Evolutionary conservation across 192 early-diverging fungal species (phyloP).

Genomic region (Linnemannia schmuckeri): DNA sequence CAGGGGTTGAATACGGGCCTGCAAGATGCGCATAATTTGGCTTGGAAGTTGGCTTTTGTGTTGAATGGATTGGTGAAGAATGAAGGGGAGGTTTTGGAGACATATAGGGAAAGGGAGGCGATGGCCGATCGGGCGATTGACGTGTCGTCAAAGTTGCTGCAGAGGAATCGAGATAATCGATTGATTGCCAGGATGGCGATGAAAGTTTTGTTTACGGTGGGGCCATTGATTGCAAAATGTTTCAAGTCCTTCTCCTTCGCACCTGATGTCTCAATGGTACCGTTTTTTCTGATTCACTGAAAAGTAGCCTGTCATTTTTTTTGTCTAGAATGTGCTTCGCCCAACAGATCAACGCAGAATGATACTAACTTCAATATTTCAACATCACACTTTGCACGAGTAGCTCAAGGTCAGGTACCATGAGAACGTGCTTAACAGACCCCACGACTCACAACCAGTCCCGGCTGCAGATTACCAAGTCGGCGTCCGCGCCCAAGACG

Average conservation of each 20-base stretch:
- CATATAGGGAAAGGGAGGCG: conserved; percentile 33
- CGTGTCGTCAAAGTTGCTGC: conserved; percentile 20
- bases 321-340: neutral
- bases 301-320: neutral
- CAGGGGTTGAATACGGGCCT: conserved; percentile 59
- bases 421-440: conserved; percentile 15
- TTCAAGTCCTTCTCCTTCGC: neutral
- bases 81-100: conserved; percentile 33
- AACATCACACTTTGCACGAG: too few species aligned
- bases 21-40: conserved; percentile 60
- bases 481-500: conserved; percentile 22
- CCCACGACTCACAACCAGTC: neutral
- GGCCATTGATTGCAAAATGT: neutral
- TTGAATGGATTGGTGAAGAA: conserved; percentile 8
- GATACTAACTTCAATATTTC: too few species aligned
- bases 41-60: conserved; percentile 60
- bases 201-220: neutral
- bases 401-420: conserved; percentile 25
- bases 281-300: neutral
- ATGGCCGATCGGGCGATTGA: conserved; percentile 32
- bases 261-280: conserved; percentile 29
- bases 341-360: neutral
- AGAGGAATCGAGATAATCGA: neutral
- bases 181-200: neutral
- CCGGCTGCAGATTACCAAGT: conserved; percentile 3